Evolutionary conservation across 139 green algal species (phyloP), one percentile per base, ranked within the genome.

Genomic region (Picochlorum sp.): DNA sequence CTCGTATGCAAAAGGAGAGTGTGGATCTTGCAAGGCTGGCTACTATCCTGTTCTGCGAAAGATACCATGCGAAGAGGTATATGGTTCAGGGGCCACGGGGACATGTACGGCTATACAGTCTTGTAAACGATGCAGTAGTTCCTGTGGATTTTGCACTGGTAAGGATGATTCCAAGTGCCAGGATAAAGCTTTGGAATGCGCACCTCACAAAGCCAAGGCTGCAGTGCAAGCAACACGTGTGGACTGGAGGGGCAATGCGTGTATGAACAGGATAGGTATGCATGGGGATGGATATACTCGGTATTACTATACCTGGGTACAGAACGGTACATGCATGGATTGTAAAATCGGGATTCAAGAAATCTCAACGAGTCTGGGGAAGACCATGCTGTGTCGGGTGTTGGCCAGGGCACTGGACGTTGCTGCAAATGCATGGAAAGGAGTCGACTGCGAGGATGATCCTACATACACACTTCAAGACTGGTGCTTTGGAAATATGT

Each of bases 361-460:
- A n/a, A 54, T 54, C 47, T 54, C 47, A 23, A n/a, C 47, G 18
- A n/a, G 15, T 54, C 10, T 54, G 10, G 47, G 47, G 47, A 54
- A 54, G 47, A 20, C 16, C 6, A 54, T 54, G 47, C 47, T 54
- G 6, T 54, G 47, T 13, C 47, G 11, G 18, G 1, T 54, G 15
- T 54, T n/a, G 6, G 11, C 16, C 47, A 54, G 47, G 47, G 47
- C 47, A n/a, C 47, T 54, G 10, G 47, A 54, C 15, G 47, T 54
- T 24, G 47, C 47, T 54, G 47, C 47, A 7, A 54, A 54, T 54
- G 47, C 47, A 9, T 54, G 47, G 47, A 54, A 54, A 20, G 47
- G 47, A 20, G 47, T 54, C 6, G 18, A 54, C 18, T 54, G 47
- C 11, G 6, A 23, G 16, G 18, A 54, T 54, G 47, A 54, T n/a